Evolutionary conservation across 495 filamentous ascomycete species (phyloP).

Genomic region (Aspergillus taichungensis): DNA sequence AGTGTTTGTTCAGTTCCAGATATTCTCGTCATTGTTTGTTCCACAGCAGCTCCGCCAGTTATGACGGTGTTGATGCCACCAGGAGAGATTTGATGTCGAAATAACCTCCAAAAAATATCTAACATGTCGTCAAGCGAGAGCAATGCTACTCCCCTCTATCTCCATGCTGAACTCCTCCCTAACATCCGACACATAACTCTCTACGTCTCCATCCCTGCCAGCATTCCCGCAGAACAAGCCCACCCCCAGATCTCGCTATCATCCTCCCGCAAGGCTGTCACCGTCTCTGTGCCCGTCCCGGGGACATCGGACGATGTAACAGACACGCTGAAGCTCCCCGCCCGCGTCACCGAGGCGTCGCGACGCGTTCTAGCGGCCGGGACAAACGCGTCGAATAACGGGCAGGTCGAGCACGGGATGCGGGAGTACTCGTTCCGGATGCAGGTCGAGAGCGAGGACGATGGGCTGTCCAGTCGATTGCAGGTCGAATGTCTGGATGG

Average conservation of each 20-base stretch:
- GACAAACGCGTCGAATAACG: neutral
- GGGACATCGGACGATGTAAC: conserved; percentile 34
- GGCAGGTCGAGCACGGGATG: neutral
- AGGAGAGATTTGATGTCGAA: no score
- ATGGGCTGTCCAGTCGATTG: conserved; percentile 4
- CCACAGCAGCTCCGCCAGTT: no score
- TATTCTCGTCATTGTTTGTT: no score
- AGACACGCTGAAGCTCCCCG: conserved; percentile 58
- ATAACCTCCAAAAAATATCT: no score
- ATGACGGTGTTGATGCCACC: no score
- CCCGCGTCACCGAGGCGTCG: conserved; percentile 37
- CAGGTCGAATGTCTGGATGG: conserved; percentile 27
- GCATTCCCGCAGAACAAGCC: conserved; percentile 24
- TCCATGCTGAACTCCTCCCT: conserved; percentile 81
- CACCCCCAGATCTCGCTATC: conserved; percentile 26
- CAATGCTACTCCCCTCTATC: conserved; percentile 23
- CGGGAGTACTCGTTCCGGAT: conserved; percentile 58
- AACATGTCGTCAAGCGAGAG: neutral
- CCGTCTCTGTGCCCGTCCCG: conserved; percentile 30
- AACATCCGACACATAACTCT: conserved; percentile 82
- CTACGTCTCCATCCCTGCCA: conserved; percentile 53
- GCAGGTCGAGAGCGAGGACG: conserved; percentile 42
- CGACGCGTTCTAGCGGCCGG: conserved; percentile 11
- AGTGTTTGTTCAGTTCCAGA: conserved; percentile 2
- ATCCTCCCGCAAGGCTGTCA: conserved; percentile 32